Conservation (phyloP, 306 rosid genomes). For the Acacia crassicarpa region DNA sequence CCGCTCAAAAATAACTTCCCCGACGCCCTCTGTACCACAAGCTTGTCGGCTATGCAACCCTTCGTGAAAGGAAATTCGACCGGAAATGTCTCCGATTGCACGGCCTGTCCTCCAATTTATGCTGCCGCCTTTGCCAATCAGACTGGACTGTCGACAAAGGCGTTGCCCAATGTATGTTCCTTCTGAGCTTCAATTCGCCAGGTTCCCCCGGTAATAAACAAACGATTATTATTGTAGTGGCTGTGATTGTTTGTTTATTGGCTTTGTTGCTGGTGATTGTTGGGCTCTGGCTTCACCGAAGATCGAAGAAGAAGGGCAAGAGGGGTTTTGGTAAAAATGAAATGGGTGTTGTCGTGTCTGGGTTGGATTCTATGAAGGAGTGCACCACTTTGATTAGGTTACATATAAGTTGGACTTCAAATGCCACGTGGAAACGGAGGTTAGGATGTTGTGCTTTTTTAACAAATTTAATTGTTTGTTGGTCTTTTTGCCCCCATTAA, state of each 20-base stretch:
- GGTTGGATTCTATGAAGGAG: conserved; percentile 67
- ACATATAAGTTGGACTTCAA: conserved; percentile 35
- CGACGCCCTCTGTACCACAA: conserved; percentile 64
- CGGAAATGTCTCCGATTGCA: conserved; percentile 67
- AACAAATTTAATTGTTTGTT: too few species aligned
- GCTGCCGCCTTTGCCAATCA: conserved; percentile 64
- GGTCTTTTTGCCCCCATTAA: too few species aligned
- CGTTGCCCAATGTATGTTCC: conserved; percentile 61
- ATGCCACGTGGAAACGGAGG: too few species aligned
- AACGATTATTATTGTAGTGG: conserved; percentile 34
- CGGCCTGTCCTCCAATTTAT: conserved; percentile 51
- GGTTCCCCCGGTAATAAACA: conserved; percentile 30
- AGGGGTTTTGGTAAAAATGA: conserved; percentile 28
- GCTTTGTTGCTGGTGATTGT: conserved; percentile 28
- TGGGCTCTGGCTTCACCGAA: conserved; percentile 43
- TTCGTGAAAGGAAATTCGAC: conserved; percentile 39
- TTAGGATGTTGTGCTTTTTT: too few species aligned
- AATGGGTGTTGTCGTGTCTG: conserved; percentile 35
- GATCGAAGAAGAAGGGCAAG: conserved; percentile 22
- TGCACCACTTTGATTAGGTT: conserved; percentile 72
- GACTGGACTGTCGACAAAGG: conserved; percentile 53
- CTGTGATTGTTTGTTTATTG: conserved; percentile 37
- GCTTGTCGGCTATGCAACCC: conserved; percentile 31
- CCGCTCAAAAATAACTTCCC: conserved; percentile 58
- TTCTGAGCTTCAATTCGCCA: conserved; percentile 28